Base-by-base conservation (phyloP, 768 basidiomycete species). In the Suillus spraguei region DNA sequence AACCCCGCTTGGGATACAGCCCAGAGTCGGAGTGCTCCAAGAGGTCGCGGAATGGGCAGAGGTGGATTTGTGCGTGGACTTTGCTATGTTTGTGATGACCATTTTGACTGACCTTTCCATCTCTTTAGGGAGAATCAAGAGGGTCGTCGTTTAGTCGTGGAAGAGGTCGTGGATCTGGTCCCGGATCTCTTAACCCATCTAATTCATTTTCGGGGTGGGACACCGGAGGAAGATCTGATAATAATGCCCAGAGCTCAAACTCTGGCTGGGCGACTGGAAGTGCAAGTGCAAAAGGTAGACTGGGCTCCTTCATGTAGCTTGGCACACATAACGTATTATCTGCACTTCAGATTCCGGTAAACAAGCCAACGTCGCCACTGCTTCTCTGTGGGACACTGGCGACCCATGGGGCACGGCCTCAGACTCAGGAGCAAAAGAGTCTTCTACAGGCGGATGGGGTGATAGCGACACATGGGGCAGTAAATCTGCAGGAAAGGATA, bases 1-100 rank as follows among this genome's bases (percentile, higher is more conserved):
- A 65, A 72, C 11, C 58, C 69, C n/a, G 41, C 44, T 16, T 75
- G 74, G 74, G 39, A 11, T 33, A 63, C 49, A 7, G 76, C 72
- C 5, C 63, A 32, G n/a, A n/a, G 53, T 28, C 9, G 63, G 11
- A 59, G 5, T 38, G 64, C 60, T 22, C 9, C 69, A 14, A 61
- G 63, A 28, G 60, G 9, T 24, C 66, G 22, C 52, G 6, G 62
- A n/a, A 67, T 22, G 54, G 66, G 68, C 35, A 69, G 60, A 35
- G 59, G 68, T n/a, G 64, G 63, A 59, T 60, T 62, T 41, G 73
- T 73, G 60, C 16, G 71, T 63, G 20, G 13, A 42, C 0, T 14
- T 17, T 20, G 17, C 16, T n/a, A 20, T 41, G 3, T 54, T 32
- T 32, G 10, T 38, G 16, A 56, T 8, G 0, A 8, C 49, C 6